Evolutionary conservation across 495 filamentous ascomycete genomes (phyloP).

Genomic region (Rhypophila decipiens): DNA sequence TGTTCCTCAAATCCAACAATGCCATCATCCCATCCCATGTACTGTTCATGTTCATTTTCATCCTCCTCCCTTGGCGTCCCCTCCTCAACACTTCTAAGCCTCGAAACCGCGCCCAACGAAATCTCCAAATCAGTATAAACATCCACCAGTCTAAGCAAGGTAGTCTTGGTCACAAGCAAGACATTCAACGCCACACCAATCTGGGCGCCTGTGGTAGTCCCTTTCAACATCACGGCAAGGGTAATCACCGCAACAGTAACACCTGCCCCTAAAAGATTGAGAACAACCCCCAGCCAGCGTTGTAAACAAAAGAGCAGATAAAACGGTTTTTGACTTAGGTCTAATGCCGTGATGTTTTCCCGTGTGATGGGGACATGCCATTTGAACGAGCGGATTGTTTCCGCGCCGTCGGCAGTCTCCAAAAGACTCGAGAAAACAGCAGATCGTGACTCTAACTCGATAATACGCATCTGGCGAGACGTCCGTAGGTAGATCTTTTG

Average conservation of each 20-base stretch:
- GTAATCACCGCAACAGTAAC: constrained; percentile 40
- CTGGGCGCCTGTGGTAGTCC: constrained; percentile 22
- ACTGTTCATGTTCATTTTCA: constrained; percentile 3
- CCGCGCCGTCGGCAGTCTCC: constrained; percentile 40
- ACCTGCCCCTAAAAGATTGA: constrained; percentile 34
- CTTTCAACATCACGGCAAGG: constrained; percentile 24
- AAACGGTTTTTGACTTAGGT: constrained; percentile 32
- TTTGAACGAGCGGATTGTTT: constrained; percentile 43
- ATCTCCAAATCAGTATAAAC: constrained; percentile 45
- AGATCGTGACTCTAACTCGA: constrained; percentile 58
- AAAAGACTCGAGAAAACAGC: constrained; percentile 55
- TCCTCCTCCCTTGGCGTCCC: constrained; percentile 27
- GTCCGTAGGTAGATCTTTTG: constrained; percentile 59
- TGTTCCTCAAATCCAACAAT: constrained; percentile 5
- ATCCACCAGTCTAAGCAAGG: constrained; percentile 25
- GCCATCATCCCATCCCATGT: too few relatives aligned
- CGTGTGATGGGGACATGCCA: constrained; percentile 23
- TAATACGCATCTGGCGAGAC: constrained; percentile 55
- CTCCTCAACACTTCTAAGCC: constrained; percentile 35
- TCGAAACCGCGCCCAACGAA: constrained; percentile 44
- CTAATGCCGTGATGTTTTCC: constrained; percentile 19
- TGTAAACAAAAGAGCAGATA: constrained; percentile 40
- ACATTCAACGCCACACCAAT: constrained; percentile 25
- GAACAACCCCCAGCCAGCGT: constrained; percentile 38
- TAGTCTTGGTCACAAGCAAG: constrained; percentile 24